Evolutionary conservation across 495 filamentous ascomycete species (phyloP), one percentile per base, ranked within the genome.

Genomic region (Aspergillus conjunctus): DNA sequence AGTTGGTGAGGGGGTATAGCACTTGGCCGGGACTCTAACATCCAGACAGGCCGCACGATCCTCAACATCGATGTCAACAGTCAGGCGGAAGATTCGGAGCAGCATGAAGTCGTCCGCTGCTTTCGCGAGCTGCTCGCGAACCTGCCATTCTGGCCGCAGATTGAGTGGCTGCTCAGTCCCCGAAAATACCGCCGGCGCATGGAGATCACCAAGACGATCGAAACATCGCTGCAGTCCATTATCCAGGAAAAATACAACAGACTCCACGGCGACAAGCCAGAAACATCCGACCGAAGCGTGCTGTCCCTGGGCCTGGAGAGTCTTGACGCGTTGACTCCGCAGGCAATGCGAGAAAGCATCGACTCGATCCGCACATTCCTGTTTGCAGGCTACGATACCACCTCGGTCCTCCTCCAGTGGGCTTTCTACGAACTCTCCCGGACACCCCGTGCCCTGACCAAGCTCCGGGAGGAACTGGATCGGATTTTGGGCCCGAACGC

Each of bases 401-500:
- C 73, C 55, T 79, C 78, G 62, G 71, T 70, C 26, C 56, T 71
- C 0, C 44, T 81, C 15, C 63, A 70, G 53, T 73, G 70, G 64
- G 58, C 66, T 1, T 76, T 79, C 50, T 80, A 85, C 65, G 72
- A 83, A 49, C 75, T 88, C 14, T 75, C 75, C 0, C 67, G 71
- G 1, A 70, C 81, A 12, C 82, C 82, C 0, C 58, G 60, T 0
- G 76, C 67, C 3, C 67, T 81, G 12, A 18, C 64, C 26, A 68
- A 68, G 0, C 51, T 85, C 0, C 69, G 71, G 4, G 68, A 41
- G 15, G 83, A 86, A 58, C 76, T 83, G 10, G 77, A 85, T 55
- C 51, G 67, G 2, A 46, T 70, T 31, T 73, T 74, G 30, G 70
- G 70, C 8, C 20, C 68, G 0, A 68, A 77, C 26, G 41, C 69